Base-by-base conservation (phyloP, 257 asterid species). In the Cinchona pubescens region DNA sequence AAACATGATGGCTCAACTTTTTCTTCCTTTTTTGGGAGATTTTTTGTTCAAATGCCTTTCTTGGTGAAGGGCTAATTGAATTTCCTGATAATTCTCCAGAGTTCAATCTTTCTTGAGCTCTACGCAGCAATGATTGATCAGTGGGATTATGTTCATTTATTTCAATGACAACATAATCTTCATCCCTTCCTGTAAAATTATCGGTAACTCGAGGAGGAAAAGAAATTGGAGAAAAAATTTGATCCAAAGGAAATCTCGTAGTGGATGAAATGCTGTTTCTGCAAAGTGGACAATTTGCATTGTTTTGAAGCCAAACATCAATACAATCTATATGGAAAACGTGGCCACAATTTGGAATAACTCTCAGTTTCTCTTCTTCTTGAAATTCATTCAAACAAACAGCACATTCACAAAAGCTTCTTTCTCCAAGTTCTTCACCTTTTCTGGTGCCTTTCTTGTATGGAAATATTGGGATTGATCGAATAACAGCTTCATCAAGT, bases 261-360 rank as follows among this genome's bases (percentile, higher is more conserved):
- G 82, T 61, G 10, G 82, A 72, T 6, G 96, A 85, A 25, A 94
- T 77, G 82, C 91, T 89, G 14, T 76, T 83, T 43, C 97, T 72
- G 32, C 98, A 92, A 14, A 94, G 91, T 0, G 98, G 98, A 75
- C 98, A 94, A 56, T 90, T 94, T 18, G 97, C 92, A 71, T 89
- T 94, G 84, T 84, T 89, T 65, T 90, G 97, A 37, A 94, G 96
- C 98, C 97, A 94, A 18, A 94, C 86, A 67, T 92, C 98, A 13
- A 92, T 94, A 53, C 98, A 94, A 74, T 94, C 98, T 0, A 92
- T 86, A 77, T 94, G 97, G 30, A 94, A 94, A 7, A 87, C 68
- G 48, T 94, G 98, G 45, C 76, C 82, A 40, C 98, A 90, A 10
- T 83, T 84, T 7, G 98, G 98, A 10, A 94, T 89, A 12, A 79